Evolutionary conservation across 163 green algal genomes (phyloP).

Genomic region (Prototheca stagnorum): DNA sequence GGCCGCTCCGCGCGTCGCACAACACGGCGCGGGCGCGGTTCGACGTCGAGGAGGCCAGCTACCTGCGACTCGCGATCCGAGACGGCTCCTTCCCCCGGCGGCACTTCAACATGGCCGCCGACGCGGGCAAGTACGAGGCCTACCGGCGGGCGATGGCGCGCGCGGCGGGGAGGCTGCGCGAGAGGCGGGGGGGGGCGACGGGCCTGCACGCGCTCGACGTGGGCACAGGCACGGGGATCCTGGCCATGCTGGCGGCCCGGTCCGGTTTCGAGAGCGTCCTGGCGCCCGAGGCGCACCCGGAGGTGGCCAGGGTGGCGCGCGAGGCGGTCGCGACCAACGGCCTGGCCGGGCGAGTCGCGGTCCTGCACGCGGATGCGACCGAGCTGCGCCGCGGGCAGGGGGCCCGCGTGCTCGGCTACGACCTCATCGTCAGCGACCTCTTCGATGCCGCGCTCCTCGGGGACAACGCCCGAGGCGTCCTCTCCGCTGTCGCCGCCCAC

Average conservation of each 20-base stretch:
- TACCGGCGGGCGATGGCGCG: conserved; percentile 39
- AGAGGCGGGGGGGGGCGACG: conserved; percentile 18
- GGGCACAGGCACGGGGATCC: conserved; percentile 43
- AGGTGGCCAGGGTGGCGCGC: conserved; percentile 24
- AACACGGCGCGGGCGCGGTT: conserved; percentile 68
- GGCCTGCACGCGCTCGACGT: conserved; percentile 51
- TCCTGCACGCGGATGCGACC: conserved; percentile 45
- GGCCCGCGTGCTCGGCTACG: conserved; percentile 37
- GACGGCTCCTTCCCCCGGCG: conserved; percentile 46
- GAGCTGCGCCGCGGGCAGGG: conserved; percentile 44
- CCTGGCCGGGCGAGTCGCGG: conserved; percentile 26
- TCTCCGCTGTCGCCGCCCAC: conserved; percentile 33
- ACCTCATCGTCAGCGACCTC: conserved; percentile 57
- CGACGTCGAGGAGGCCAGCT: conserved; percentile 44
- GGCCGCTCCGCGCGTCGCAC: conserved; percentile 49
- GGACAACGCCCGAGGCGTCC: conserved; percentile 34
- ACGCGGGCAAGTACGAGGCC: conserved; percentile 23
- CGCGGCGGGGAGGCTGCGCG: conserved; percentile 13
- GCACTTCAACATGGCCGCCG: conserved; percentile 41
- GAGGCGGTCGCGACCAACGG: conserved; percentile 40
- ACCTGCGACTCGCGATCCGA: conserved; percentile 34
- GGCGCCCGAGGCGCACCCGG: conserved; percentile 35
- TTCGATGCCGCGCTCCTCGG: conserved; percentile 64
- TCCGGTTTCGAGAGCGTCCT: conserved; percentile 41
- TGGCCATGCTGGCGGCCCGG: conserved; percentile 42